Conservation (phyloP, 768 basidiomycete genomes). For the Kwoniella mangroviensis region DNA sequence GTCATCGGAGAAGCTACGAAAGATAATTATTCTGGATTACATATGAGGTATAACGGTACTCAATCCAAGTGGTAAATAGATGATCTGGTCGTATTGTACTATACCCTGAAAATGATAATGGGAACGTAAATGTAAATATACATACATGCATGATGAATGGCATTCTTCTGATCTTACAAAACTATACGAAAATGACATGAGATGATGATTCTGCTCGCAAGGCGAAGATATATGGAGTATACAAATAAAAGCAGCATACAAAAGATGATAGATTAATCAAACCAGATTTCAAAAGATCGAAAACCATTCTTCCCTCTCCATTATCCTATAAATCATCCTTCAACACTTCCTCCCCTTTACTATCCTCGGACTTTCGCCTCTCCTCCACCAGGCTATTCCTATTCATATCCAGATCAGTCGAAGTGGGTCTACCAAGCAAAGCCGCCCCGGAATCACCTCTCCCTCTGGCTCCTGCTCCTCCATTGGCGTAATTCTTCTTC, state of each 20-base stretch:
- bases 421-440: slow-evolving; percentile 40
- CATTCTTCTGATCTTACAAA: too few species aligned
- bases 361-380: background rate
- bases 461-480: background rate
- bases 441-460: slow-evolving; percentile 49
- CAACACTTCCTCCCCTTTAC: background rate
- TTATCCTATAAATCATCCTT: background rate
- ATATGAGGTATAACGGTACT: slow-evolving; percentile 29
- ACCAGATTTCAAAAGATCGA: too few species aligned
- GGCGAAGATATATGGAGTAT: too few species aligned
- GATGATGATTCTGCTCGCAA: too few species aligned
- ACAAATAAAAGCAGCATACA: too few species aligned
- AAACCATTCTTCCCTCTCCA: too few species aligned
- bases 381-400: background rate
- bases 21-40: slow-evolving; percentile 40
- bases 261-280: too few species aligned
- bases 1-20: slow-evolving; percentile 45
- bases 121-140: too few species aligned
- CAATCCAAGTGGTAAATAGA: slow-evolving; percentile 25
- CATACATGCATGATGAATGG: too few species aligned
- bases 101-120: too few species aligned
- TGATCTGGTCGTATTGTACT: background rate
- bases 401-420: slow-evolving; percentile 12
- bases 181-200: too few species aligned
- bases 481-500: slow-evolving; percentile 23